Base-by-base conservation (phyloP, 2,329 filamentous ascomycete genomes). In the Cryphonectria naterciae region DNA sequence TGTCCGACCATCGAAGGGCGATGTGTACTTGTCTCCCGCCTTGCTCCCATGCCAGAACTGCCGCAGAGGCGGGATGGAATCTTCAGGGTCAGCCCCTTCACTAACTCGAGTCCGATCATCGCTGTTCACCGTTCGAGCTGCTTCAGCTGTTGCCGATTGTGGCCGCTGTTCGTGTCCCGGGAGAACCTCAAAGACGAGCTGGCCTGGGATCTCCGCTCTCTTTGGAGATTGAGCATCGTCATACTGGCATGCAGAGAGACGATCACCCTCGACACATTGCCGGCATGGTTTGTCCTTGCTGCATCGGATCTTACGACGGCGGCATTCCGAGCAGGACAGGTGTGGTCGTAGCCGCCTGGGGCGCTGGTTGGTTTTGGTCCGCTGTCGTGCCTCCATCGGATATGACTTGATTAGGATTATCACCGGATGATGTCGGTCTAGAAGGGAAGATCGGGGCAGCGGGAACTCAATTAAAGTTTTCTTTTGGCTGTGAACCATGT, bases 271-370 rank as follows among this genome's bases (percentile, higher is more conserved):
- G 4, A 80, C 69, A 66, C 83, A 85, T 70, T 83, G 83, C 70
- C 76, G 78, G 70, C 83, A 85, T 0, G 83, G 83, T 4, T 73
- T 74, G 35, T 80, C 77, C 43, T 81, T 78, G 68, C 85, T 79
- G 68, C 83, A 85, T n/a, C 79, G 77, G 22, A 84, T 79, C 72
- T 85, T 85, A 65, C 83, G 81, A n/a, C 77, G 78, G 13, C 83
- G 77, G 70, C 83, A 85, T 7, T 82, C 77, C 11, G 78, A 76
- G 70, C 83, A 85, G 1, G 83, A 68, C 73, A 68, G 43, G 66
- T 60, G 56, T 68, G 37, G 67, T 46, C 54, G 65, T 63, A 43
- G 75, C 69, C 56, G 60, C 15, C 67, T 62, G 13, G 46, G 67
- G 22, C 67, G 35, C 39, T 22, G 35, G 39, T n/a, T 68, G 67